Evolutionary conservation across 1,139 yeast genomes (phyloP), one percentile per base, ranked within the genome.

Genomic region (Yamadazyma diddensiae): DNA sequence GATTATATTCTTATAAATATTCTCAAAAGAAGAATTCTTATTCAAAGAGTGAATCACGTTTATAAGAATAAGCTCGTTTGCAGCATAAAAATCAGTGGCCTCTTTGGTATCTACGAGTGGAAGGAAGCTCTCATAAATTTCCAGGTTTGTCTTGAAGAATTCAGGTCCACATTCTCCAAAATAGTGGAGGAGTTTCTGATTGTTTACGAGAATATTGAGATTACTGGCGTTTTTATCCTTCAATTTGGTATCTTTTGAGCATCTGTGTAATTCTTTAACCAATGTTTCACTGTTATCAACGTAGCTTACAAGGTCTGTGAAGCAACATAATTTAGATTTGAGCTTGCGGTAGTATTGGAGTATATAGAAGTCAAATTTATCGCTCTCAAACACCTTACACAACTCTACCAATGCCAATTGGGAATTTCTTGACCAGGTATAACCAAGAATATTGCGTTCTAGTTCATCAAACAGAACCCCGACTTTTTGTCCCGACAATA

Each of bases 21-120:
- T 46, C 7, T 30, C 21, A 8, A 31, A 18, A 2, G 47, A 31
- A 5, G 26, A 28, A 23, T 51, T 45, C n/a, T 35, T 15, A n/a
- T 36, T 24, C 20, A 55, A 39, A 12, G 49, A 49, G n/a, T 37
- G 21, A 13, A 53, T 33, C 1, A 75, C 60, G 3, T 79, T 73
- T 30, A 81, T 50, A 7, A 84, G 57, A 3, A 82, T 51, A 31
- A 82, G 65, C 37, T 84, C 94, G 44, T 79, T 79, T 3, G 83
- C 84, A 5, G 77, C 59, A 46, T 73, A 79, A 47, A 78, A 79
- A 46, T 83, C 92, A 25, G 79, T 79, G 12, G 66, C 70, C 16
- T 65, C 63, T 39, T 77, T 71, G 2, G 46, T 51, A 3, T 54
- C 21, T 65, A 55, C 24, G 56, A 49, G 9, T 45, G 49, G 26